Evolutionary conservation across 129 eudicot genomes (phyloP), one percentile per base, ranked within the genome.

Genomic region (Artemisia argyi): DNA sequence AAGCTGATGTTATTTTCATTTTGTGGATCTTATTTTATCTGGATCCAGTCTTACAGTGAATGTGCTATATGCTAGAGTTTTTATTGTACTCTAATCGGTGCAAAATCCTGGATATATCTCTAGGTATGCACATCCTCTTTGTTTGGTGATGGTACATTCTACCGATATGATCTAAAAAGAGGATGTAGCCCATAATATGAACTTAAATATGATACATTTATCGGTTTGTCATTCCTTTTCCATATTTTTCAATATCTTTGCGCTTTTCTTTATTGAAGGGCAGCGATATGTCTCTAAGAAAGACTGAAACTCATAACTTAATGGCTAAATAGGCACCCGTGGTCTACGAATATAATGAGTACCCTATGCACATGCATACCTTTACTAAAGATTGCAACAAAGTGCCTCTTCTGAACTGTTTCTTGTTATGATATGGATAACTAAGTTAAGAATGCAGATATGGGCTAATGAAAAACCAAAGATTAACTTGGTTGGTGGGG

Each of bases 401-500:
- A 39, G 44, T 39, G 44, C 44, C 10, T 39, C 44, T 39, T 39
- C 9, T 35, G 42, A 4, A 39, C 44, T 39, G 1, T 39, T 51
- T 59, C 28, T 59, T 59, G 35, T 59, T 59, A 59, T 59, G n/a
- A 44, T 39, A 71, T 66, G n/a, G 44, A 39, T 39, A 39, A 7
- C 9, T 39, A 39, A 5, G 44, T 39, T 39, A 39, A 6, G 9
- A 39, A 39, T 39, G 44, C 44, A 39, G 44, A 39, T 39, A 18
- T 66, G 35, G 48, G n/a, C 30, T 46, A 6, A 18, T 46, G 55
- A 32, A 69, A 67, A 69, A 16, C 68, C 22, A 46, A 61, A 48
- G 68, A 61, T 60, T 26, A 49, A 63, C 22, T 30, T 63, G 51
- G 52, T 68, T 76, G 69, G 69, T 68, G 70, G 80, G 68, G 18